Base-by-base conservation (phyloP, 1,284 basidiomycete species). In the Sanghuangporus baumii region DNA sequence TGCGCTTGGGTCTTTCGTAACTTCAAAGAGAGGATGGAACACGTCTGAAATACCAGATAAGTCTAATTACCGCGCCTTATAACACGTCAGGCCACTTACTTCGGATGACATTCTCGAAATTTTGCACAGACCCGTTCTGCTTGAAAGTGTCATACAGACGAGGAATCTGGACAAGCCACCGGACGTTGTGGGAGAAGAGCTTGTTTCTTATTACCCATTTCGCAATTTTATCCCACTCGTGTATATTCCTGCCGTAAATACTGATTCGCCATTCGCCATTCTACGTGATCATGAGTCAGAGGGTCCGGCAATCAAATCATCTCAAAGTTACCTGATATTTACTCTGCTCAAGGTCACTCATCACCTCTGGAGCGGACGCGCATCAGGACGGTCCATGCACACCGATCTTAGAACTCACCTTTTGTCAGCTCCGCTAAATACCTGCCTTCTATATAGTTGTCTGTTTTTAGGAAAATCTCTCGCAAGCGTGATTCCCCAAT, bases 391-490 rank as follows among this genome's bases (percentile, higher is more conserved):
- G 16, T n/a, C 8, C 16, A 46, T 18, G 16, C 16, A 18, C 43
- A n/a, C 7, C 20, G 26, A 16, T 46, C 14, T 37, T 7, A 51
- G 14, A 37, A 55, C 2, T 26, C 59, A 93, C 94, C 93, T 78
- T 87, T 86, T 0, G 96, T 98, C 55, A 99, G 78, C 73, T 99
- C 97, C 6, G 97, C 97, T 31, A 99, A 81, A 73, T 99, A 99
- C 54, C 89, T 81, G 1, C 97, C 97, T 69, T 93, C 74, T 51
- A 97, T 92, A 67, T 87, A 86, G 72, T 99, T 99, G 75, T 99
- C 96, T 1, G 96, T 98, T 80, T 99, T 99, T 67, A 99, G 76
- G 79, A 99, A 99, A 70, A 99, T 99, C 75, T 99, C 97, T 60
- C 97, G 81, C 66, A 99, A 77, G 62, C 97, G 82, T 18, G 94